Conservation (phyloP, 495 filamentous ascomycete species). For the Neurospora tetraspora region DNA sequence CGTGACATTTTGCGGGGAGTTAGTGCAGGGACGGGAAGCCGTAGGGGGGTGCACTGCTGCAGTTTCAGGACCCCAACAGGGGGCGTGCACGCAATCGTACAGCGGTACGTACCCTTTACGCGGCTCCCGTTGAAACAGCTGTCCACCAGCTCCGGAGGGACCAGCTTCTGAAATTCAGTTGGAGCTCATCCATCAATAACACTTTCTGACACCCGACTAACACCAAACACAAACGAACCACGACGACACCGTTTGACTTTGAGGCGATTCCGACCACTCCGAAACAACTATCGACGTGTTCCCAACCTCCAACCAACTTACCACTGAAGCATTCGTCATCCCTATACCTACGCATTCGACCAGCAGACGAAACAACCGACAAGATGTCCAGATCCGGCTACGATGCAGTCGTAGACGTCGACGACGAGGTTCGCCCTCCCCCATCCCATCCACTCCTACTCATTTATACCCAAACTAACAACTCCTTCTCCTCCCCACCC, state of each 20-base stretch:
- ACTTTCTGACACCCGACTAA: neutral
- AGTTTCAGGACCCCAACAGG: neutral
- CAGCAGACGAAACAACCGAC: neutral
- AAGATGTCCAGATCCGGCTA: constrained; percentile 79
- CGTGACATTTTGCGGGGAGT: neutral
- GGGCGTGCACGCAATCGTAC: neutral
- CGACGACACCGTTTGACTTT: neutral
- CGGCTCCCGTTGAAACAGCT: neutral
- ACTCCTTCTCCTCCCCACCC: constrained; percentile 23
- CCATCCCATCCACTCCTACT: neutral
- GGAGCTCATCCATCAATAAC: neutral
- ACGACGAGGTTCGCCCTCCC: constrained; percentile 50
- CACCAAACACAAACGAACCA: neutral
- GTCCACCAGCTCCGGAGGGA: neutral
- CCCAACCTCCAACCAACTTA: neutral
- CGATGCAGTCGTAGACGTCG: constrained; percentile 94
- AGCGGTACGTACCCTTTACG: neutral
- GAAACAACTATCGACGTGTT: neutral
- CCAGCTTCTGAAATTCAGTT: neutral
- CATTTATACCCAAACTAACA: neutral
- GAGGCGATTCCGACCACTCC: neutral
- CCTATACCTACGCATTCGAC: neutral
- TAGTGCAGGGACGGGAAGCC: neutral
- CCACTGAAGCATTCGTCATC: neutral
- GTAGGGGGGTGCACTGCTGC: neutral